Evolutionary conservation across 2,329 filamentous ascomycete genomes (phyloP), one percentile per base, ranked within the genome.

Genomic region (Kalaharituber pfeilii): DNA sequence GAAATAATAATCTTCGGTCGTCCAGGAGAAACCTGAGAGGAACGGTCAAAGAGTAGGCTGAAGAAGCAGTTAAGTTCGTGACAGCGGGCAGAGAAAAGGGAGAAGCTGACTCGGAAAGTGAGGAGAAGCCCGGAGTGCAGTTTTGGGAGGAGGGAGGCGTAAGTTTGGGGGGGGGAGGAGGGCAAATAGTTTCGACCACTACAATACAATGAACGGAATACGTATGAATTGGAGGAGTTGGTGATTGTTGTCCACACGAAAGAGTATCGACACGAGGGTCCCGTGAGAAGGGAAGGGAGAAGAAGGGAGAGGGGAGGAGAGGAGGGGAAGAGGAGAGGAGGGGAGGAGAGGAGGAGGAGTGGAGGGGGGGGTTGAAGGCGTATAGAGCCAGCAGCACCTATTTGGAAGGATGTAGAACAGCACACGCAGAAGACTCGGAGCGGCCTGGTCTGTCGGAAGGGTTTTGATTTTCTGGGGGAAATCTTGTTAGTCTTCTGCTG

Each of bases 21-120:
- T 39, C 33, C 33, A 39, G 13, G 33, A n/a, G n/a, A 18, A 5
- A 18, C 20, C 33, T 39, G 33, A 6, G 20, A 39, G 33, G 33
- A 3, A n/a, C 20, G 20, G 33, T 15, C 45, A 50, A 51, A 26
- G 24, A 47, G 25, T 50, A 57, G 51, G 45, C 49, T 50, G 54
- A 55, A 54, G 59, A 4, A 30, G 54, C 54, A 55, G 54, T 39
- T 53, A 29, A 45, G 49, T 53, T 51, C 28, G 47, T 51, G n/a
- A n/a, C n/a, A n/a, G 54, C 56, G 52, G 56, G 54, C 54, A 36
- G 52, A 49, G 47, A 39, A 49, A 49, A 25, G 52, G 18, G 45
- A 51, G 29, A 44, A 47, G 45, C 20, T 22, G 20, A 15, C 25
- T 49, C 25, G 44, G 50, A 47, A 29, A 50, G 52, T 42, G 50